Percentiles rank a stretch among this genome's conserved stretches.
phyloP scores from a whole-genome alignment of 139 green algal species.

The Coelastrella sp. region DNA sequence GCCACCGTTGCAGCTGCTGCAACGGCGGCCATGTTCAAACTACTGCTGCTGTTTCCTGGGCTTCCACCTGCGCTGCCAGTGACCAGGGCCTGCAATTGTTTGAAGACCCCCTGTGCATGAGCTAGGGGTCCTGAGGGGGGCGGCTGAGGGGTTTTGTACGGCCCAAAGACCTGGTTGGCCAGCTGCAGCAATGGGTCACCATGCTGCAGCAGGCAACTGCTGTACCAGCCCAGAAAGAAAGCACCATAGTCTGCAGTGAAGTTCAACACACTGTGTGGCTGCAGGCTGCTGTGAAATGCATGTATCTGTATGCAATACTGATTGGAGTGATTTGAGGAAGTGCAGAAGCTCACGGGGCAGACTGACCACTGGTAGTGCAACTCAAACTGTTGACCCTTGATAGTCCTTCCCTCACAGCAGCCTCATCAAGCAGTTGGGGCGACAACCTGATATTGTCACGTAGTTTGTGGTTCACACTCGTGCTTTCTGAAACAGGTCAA shows the following conservation, averaged over 20 bases:
- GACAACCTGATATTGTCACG: too few species aligned
- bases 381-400: too few species aligned
- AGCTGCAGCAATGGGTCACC: constrained; percentile 65
- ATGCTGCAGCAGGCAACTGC: constrained; percentile 62
- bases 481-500: background rate
- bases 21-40: background rate
- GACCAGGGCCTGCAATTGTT: constrained; percentile 2
- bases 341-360: too few species aligned
- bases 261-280: background rate
- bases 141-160: constrained; percentile 12
- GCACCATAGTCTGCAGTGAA: constrained; percentile 26
- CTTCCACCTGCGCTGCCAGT: constrained; percentile 23
- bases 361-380: too few species aligned
- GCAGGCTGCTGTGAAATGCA: too few species aligned
- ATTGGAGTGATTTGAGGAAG: too few species aligned
- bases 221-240: constrained; percentile 80
- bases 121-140: background rate
- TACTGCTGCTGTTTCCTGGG: constrained; percentile 5
- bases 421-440: too few species aligned
- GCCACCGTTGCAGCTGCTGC: constrained; percentile 20
- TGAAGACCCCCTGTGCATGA: constrained; percentile 22
- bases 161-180: constrained; percentile 51
- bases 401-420: too few species aligned
- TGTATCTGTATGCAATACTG: too few species aligned
- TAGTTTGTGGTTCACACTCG: too few species aligned